A percentile compares a stretch with the other conserved stretches of the same genome.
Conservation (phyloP, 306 rosid genomes). For the Prunus davidiana region DNA sequence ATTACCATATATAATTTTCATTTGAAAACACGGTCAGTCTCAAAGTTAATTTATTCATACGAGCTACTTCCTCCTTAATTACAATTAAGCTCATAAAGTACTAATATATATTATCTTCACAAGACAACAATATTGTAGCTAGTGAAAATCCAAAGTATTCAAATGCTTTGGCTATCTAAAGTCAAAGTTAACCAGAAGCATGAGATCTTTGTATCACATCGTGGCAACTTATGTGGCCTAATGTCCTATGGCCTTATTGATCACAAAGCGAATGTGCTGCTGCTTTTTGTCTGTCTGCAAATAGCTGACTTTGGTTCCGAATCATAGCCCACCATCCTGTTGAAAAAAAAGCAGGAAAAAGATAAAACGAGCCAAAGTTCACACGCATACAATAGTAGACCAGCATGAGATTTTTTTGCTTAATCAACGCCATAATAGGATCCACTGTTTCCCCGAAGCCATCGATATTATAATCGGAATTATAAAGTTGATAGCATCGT, state of each 20-base stretch:
- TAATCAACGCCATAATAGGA: neutral
- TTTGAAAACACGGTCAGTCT: too few species aligned
- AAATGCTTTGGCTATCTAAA: neutral
- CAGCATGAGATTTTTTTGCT: neutral
- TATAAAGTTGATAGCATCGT: neutral
- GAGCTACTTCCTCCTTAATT: neutral
- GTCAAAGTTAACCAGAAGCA: neutral
- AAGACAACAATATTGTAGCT: neutral
- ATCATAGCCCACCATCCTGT: neutral
- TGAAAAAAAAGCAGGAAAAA: neutral
- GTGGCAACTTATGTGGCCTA: neutral
- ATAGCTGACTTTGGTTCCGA: neutral
- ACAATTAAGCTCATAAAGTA: neutral
- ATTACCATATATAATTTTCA: too few species aligned
- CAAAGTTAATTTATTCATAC: too few species aligned
- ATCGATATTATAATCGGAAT: neutral
- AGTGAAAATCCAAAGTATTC: neutral
- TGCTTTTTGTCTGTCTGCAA: neutral
- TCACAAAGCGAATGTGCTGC: neutral
- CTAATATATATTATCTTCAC: neutral
- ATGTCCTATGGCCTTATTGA: neutral
- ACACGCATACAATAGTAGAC: neutral
- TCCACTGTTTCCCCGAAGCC: neutral
- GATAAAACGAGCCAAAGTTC: neutral
- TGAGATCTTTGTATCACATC: neutral